phyloP scores from a whole-genome alignment of 1,284 basidiomycete genomes.

The Ustilago xerochloae region DNA sequence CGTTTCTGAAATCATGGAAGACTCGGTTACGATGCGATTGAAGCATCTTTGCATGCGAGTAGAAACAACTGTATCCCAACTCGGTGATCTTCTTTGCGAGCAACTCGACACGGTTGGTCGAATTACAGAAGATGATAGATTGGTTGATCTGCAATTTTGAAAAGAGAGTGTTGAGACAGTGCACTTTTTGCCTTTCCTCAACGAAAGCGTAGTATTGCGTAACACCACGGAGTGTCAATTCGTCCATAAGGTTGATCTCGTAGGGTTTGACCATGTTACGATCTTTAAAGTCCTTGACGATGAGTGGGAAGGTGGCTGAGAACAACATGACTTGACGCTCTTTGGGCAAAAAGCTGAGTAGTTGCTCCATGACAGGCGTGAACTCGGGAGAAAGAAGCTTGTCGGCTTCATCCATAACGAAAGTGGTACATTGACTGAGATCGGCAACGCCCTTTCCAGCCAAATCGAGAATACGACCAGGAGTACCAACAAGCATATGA shows the following conservation, averaged over 20 bases:
- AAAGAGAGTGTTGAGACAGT: slow-evolving; percentile 97
- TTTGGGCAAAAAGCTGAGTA: slow-evolving; percentile 84
- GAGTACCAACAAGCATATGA: slow-evolving; percentile 96
- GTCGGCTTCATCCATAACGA: slow-evolving; percentile 89
- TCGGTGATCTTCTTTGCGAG: slow-evolving; percentile 99
- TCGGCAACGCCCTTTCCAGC: slow-evolving; percentile 94
- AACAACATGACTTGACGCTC: slow-evolving; percentile 98
- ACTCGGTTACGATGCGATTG: slow-evolving; percentile 98
- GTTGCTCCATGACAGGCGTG: slow-evolving; percentile 96
- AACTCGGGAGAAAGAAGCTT: slow-evolving; percentile 98
- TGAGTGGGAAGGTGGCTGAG: slow-evolving; percentile 98
- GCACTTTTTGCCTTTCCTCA: slow-evolving; percentile 98
- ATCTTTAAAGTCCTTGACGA: slow-evolving; percentile 99
- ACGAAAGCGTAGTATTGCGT: slow-evolving; percentile 99
- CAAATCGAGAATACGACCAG: slow-evolving; percentile 93
- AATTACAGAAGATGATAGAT: slow-evolving; percentile 99
- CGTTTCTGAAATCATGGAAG: slow-evolving; percentile 99
- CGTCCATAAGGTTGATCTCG: slow-evolving; percentile 99
- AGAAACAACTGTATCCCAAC: slow-evolving; percentile 99
- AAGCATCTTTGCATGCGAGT: slow-evolving; percentile 99
- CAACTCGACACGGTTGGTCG: slow-evolving; percentile 98
- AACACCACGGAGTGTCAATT: slow-evolving; percentile 96
- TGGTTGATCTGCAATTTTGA: slow-evolving; percentile 99
- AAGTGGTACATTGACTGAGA: slow-evolving; percentile 91
- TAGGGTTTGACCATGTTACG: slow-evolving; percentile 97